Evolutionary conservation across 202 grass and related monocot species (phyloP).

Genomic region (Cymbopogon flexuosus): DNA sequence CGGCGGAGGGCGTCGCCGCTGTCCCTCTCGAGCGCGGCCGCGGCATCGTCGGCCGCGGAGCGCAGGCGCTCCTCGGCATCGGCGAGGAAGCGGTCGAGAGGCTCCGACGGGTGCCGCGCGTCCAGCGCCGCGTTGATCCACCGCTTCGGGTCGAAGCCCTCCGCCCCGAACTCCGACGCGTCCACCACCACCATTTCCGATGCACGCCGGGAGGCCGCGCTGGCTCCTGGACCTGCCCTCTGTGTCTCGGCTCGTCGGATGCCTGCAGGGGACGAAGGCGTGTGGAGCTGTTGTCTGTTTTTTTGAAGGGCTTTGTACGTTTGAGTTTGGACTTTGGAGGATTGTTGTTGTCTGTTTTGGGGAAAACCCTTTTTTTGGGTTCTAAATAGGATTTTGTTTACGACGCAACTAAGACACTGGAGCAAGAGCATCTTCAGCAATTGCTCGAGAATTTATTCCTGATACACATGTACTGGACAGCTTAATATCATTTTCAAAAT

Average conservation of each 20-base stretch:
- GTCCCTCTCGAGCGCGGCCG: conserved; percentile 69
- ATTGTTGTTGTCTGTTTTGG: too few species aligned
- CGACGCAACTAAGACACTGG: too few species aligned
- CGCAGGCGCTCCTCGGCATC: conserved; percentile 80
- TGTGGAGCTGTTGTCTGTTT: too few species aligned
- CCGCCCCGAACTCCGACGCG: conserved; percentile 71
- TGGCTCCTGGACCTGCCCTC: too few species aligned
- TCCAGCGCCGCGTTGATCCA: conserved; percentile 96
- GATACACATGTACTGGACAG: too few species aligned
- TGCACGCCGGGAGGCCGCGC: neutral
- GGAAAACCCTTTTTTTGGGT: too few species aligned
- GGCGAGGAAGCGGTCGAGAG: neutral
- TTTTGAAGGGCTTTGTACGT: too few species aligned
- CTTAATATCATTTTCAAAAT: too few species aligned
- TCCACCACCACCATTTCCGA: conserved; percentile 84
- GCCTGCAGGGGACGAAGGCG: neutral
- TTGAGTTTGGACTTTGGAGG: too few species aligned
- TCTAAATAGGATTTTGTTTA: too few species aligned
- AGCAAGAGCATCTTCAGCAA: too few species aligned
- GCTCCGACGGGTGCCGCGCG: conserved; percentile 59
- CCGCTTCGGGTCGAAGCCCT: conserved; percentile 83
- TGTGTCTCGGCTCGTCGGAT: conserved; percentile 2
- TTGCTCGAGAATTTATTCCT: too few species aligned
- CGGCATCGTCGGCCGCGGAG: conserved; percentile 63
- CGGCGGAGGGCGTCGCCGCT: conserved; percentile 87